Base-by-base conservation (phyloP, 352 stramenopile species). In the Phytopythium aichiense region DNA sequence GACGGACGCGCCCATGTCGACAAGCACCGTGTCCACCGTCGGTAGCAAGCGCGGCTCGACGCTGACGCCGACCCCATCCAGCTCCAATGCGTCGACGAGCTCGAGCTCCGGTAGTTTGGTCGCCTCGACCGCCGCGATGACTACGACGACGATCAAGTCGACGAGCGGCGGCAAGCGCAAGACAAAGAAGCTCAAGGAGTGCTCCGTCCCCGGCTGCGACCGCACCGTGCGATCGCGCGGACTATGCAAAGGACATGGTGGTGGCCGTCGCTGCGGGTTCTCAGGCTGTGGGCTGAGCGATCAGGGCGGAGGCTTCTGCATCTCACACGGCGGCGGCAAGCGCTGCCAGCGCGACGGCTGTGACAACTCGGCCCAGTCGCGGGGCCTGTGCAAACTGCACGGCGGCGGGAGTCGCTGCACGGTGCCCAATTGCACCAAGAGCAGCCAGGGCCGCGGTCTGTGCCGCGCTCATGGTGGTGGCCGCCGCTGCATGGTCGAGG, bases 101-200 rank as follows among this genome's bases (percentile, higher is more conserved):
- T 60, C 54, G 2, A 60, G 31, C 15, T 31, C 35, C 4, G 23
- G 23, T 13, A 52, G 46, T 7, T 28, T 35, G 23, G 13, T 33
- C 46, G 23, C 23, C 12, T 13, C 46, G 5, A 52, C 30, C 12
- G 46, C 46, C 22, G 15, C 46, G 20, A n/a, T 15, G 12, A 50
- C 16, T 20, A 23, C 38, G 22, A 7, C 54, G 22, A 25, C 9
- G 37, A 38, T 40, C 38, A 60, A 60, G 40, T 12, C 54, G 22
- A n/a, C 54, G 13, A 60, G 54, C 23, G 30, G 49, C 25, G 6
- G 71, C 45, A 71, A 76, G 23, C 77, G 77, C 61, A 92, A 92
- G 73, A 84, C 79, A 65, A 90, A 89, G 66, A 94, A 94, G 66
- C 71, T 91, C 54, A 92, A 91, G 61, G 83, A 91, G 55, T 95